Conservation (phyloP, 177 flowering plant genomes). For the Vitis hybrid region DNA sequence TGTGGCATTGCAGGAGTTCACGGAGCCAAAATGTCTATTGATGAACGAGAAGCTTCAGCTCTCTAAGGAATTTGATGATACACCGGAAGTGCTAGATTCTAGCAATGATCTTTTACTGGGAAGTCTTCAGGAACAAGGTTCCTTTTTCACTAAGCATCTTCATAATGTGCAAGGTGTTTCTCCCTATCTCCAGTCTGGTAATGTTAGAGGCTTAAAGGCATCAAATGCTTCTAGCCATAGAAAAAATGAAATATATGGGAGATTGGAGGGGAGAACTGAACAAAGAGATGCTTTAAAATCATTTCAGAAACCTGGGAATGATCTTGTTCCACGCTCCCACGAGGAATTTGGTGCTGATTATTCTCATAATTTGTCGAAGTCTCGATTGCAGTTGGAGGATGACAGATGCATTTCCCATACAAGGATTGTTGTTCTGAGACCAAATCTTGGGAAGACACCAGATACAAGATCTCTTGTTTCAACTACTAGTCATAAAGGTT, state of each 20-base stretch:
- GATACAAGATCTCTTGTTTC: not conserved
- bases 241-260: slow-evolving; percentile 4
- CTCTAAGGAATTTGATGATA: slow-evolving; percentile 8
- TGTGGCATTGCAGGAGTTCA: not conserved
- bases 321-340: not conserved
- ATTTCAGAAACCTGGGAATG: slow-evolving; percentile 3
- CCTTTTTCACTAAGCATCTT: slow-evolving; percentile 2
- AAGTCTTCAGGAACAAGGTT: slow-evolving; percentile 11
- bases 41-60: slow-evolving; percentile 3
- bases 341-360: slow-evolving; percentile 3
- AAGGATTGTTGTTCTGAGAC: slow-evolving; percentile 21
- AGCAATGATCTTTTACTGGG: slow-evolving; percentile 1
- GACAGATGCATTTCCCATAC: not conserved
- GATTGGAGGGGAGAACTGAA: not conserved
- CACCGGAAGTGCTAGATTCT: slow-evolving; percentile 6
- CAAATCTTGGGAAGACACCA: slow-evolving; percentile 8
- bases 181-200: not conserved
- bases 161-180: slow-evolving; percentile 6
- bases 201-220: slow-evolving; percentile 8
- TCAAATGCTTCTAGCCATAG: not conserved
- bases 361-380: not conserved
- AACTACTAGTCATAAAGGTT: slow-evolving; percentile 2
- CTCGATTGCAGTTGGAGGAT: not conserved
- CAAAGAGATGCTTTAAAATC: not conserved
- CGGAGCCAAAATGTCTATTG: slow-evolving; percentile 1